Percentiles rank a stretch among this genome's conserved stretches.
These are phyloP conservation scores for Hypoxylon sp. DNA, from an alignment of 2,329 filamentous ascomycete genomes.

Conservation along the genomic window DNA sequence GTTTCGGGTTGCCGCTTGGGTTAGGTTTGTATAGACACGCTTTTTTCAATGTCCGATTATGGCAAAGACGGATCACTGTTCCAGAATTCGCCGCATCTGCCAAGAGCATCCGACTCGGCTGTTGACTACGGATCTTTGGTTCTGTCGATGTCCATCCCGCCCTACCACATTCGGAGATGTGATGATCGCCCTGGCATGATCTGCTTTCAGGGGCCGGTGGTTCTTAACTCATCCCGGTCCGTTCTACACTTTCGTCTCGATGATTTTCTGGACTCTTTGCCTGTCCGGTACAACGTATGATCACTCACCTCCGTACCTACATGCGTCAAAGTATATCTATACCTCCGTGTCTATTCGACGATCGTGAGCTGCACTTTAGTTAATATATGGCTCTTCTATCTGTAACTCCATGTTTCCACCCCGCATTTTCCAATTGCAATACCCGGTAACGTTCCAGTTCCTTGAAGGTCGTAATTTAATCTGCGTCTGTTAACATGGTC, in stretches of 20 bases:
- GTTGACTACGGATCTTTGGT: constrained; percentile 11
- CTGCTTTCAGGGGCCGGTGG: not conserved
- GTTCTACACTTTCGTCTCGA: not conserved
- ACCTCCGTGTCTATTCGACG: not conserved
- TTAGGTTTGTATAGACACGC: constrained; percentile 4
- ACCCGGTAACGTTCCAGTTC: constrained; percentile 17
- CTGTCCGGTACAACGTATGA: not conserved
- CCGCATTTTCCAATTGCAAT: constrained; percentile 23
- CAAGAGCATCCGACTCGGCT: constrained; percentile 22
- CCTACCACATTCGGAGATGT: constrained; percentile 6
- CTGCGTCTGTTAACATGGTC: constrained; percentile 7
- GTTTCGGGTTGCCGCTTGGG: constrained; percentile 6
- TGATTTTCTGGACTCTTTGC: not conserved
- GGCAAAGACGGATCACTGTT: constrained; percentile 11
- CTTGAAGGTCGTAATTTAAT: constrained; percentile 5
- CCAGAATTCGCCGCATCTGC: constrained; percentile 12
- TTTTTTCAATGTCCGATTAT: constrained; percentile 5
- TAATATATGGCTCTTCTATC: constrained; percentile 1
- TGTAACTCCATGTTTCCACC: constrained; percentile 17
- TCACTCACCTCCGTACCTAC: not conserved
- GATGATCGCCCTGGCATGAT: constrained; percentile 6
- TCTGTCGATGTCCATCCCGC: not conserved
- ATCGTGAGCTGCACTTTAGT: not conserved
- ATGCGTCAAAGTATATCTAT: not conserved
- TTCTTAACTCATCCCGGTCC: constrained; percentile 3